Evolutionary conservation across 768 basidiomycete species (phyloP), one percentile per base, ranked within the genome.

Genomic region (Russula foetens): DNA sequence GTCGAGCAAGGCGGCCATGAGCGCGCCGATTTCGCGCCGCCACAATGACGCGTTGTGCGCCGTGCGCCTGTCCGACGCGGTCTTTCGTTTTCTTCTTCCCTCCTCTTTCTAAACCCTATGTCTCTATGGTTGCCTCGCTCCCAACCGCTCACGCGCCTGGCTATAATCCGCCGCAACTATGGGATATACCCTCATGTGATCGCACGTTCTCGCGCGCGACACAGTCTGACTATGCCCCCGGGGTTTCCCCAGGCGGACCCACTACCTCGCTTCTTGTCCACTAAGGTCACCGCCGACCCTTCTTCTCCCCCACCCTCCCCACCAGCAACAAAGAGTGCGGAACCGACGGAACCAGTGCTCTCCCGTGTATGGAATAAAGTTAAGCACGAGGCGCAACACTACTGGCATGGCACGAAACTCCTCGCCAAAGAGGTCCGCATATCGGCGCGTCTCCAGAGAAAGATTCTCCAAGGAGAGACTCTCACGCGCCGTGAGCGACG

Each of bases 371-470:
- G 96, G 96, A 88, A 88, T 66, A 90, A 85, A 67, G 85, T 98
- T 63, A 99, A 98, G 76, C 91, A 98, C 68, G 97, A 98, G 73
- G 93, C 87, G 0, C 81, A 84, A 60, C 96, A 99, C 72, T 99
- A 98, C 72, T 98, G 95, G 95, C 87, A 94, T 64, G 96, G 97
- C 12, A 82, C 91, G 1, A 97, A 97, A 71, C 83, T 99, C 5
- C 79, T 99, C 50, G 93, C 91, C 17, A 90, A 92, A 26, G 97
- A 98, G 75, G 90, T 97, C 56, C 84, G 89, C 64, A 98, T 98
- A 64, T 92, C 91, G 24, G 76, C 81, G 3, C 79, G 94, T 62
- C 78, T 99, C 45, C 89, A 94, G 68, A 90, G 88, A 84, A 92
- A 95, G 76, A 84, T 98, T 53, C 74, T 99, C 24, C 90, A 92